Conservation (phyloP, 2,329 filamentous ascomycete species). For the Gnomoniopsis sp. region DNA sequence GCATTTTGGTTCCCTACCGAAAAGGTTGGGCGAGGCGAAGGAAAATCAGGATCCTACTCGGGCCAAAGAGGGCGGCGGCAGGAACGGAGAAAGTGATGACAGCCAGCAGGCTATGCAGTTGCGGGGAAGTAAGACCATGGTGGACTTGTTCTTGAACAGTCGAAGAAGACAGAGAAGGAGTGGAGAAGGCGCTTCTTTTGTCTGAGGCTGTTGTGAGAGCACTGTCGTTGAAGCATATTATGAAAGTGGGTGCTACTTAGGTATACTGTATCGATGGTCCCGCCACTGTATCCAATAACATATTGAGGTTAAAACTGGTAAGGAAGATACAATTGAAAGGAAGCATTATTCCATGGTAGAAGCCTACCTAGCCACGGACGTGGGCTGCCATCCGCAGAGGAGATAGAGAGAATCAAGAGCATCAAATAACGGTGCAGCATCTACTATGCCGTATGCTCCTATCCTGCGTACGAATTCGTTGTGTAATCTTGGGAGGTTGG, state of each 20-base stretch:
- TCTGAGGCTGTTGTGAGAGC: conserved; percentile 9
- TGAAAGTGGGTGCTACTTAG: not conserved
- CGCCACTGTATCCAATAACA: too few species aligned
- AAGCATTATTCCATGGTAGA: not conserved
- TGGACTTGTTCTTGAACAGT: conserved; percentile 14
- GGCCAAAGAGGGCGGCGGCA: not conserved
- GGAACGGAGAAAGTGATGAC: not conserved
- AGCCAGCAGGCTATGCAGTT: not conserved
- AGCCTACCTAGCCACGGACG: not conserved
- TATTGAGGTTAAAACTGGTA: too few species aligned
- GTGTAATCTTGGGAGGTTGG: too few species aligned
- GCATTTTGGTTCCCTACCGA: conserved; percentile 10
- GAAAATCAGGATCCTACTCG: conserved; percentile 8
- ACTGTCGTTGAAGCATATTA: not conserved
- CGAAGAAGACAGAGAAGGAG: conserved; percentile 4
- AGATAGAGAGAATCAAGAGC: not conserved
- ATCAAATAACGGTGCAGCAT: too few species aligned
- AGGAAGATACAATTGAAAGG: not conserved
- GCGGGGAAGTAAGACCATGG: conserved; percentile 14
- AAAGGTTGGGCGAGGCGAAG: not conserved
- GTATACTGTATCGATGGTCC: too few species aligned
- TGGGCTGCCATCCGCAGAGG: not conserved
- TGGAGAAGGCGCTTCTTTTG: conserved; percentile 8
- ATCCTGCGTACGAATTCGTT: too few species aligned
- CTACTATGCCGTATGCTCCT: too few species aligned